These are phyloP conservation scores for Lactifluus pinguis DNA, from an alignment of 768 basidiomycete species.

Conservation along the genomic window DNA sequence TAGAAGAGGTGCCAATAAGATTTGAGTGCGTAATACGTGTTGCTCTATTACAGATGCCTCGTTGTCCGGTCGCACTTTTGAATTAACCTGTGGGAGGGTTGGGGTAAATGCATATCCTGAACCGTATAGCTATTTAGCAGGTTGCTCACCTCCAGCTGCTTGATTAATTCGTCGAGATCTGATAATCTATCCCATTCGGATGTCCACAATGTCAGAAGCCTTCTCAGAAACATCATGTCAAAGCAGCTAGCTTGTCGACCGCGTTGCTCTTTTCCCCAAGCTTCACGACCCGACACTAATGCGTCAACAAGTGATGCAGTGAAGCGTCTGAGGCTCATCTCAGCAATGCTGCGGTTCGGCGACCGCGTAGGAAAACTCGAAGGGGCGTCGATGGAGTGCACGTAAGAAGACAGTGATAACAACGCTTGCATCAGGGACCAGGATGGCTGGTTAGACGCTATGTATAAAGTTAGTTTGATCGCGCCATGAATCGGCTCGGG, in stretches of 20 bases:
- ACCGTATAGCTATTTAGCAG: background rate
- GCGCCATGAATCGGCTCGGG: background rate
- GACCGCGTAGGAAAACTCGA: background rate
- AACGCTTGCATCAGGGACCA: constrained; percentile 12
- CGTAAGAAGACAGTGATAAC: background rate
- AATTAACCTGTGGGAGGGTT: background rate
- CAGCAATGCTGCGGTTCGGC: background rate
- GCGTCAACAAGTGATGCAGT: constrained; percentile 2
- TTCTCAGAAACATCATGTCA: constrained; percentile 11
- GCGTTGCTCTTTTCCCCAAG: background rate
- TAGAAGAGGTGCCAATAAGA: constrained; percentile 51
- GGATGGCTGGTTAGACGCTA: constrained; percentile 3
- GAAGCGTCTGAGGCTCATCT: background rate
- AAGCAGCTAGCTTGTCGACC: background rate
- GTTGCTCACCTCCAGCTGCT: constrained; percentile 9
- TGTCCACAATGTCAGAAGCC: constrained; percentile 9
- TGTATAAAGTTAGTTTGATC: background rate
- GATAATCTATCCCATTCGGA: constrained; percentile 1
- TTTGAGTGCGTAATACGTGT: constrained; percentile 48
- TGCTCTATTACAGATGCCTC: constrained; percentile 25
- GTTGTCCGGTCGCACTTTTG: constrained; percentile 1
- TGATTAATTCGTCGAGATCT: constrained; percentile 7
- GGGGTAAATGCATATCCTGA: background rate
- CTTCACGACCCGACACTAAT: background rate
- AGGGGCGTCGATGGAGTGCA: constrained; percentile 2